Evolutionary conservation across 2,329 filamentous ascomycete species (phyloP).

Genomic region (Apiospora pterosperma): DNA sequence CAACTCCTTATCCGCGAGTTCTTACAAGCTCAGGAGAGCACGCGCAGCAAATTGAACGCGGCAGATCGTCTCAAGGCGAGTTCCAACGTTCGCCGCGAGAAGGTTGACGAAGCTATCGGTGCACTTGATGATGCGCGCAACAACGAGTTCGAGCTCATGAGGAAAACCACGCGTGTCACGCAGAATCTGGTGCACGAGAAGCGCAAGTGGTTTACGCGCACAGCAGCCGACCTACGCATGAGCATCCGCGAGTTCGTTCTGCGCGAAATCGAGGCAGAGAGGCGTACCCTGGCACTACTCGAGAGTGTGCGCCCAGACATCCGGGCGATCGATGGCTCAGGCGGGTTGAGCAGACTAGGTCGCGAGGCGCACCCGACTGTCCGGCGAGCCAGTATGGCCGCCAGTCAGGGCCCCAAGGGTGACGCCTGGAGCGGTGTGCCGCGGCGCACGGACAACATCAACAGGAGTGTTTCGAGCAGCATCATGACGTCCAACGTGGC

Average conservation of each 20-base stretch:
- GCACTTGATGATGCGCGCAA: slow-evolving; percentile 83
- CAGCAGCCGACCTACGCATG: slow-evolving; percentile 75
- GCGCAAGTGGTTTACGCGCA: slow-evolving; percentile 85
- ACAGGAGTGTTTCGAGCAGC: slow-evolving; percentile 72
- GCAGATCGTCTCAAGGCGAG: slow-evolving; percentile 86
- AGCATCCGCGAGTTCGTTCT: slow-evolving; percentile 90
- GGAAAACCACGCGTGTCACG: slow-evolving; percentile 87
- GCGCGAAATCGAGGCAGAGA: slow-evolving; percentile 92
- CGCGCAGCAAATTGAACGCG: slow-evolving; percentile 77
- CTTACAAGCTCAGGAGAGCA: slow-evolving; percentile 82
- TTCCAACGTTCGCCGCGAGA: slow-evolving; percentile 84
- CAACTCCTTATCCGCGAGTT: slow-evolving; percentile 95
- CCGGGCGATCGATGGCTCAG: slow-evolving; percentile 84
- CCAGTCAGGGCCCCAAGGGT: slow-evolving; percentile 94
- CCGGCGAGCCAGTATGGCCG: slow-evolving; percentile 73
- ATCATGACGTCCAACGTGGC: slow-evolving; percentile 63
- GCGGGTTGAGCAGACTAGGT: slow-evolving; percentile 84
- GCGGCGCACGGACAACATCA: slow-evolving; percentile 73
- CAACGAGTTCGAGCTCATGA: slow-evolving; percentile 75
- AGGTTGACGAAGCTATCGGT: slow-evolving; percentile 95
- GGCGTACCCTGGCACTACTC: slow-evolving; percentile 85
- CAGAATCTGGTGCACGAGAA: slow-evolving; percentile 85
- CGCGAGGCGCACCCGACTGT: slow-evolving; percentile 78
- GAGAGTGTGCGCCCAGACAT: slow-evolving; percentile 93
- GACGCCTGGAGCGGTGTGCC: slow-evolving; percentile 97